Evolutionary conservation across 306 rosid genomes (phyloP).

Genomic region (Crataegus laevigata): DNA sequence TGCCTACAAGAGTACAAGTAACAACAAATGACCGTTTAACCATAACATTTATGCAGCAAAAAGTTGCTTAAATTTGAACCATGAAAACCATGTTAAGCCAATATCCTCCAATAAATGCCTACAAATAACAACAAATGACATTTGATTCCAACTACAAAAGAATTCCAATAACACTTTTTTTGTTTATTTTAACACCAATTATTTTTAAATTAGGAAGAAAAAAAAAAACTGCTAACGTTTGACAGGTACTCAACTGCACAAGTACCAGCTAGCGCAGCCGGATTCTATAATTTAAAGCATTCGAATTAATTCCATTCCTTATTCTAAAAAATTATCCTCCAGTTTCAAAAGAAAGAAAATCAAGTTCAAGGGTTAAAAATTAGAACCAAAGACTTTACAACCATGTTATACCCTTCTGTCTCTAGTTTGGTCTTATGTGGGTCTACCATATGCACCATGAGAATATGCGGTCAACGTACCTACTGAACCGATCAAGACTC

Average conservation of each 20-base stretch:
- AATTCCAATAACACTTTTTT: background rate
- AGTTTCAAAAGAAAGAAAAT: background rate
- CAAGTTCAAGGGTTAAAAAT: background rate
- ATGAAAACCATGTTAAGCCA: no score
- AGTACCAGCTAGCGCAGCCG: background rate
- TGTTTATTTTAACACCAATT: background rate
- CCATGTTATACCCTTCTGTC: background rate
- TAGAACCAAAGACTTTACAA: background rate
- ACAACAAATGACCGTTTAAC: no score
- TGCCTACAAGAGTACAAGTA: no score
- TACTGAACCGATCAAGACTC: background rate
- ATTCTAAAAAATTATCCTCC: background rate
- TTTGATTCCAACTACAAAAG: no score
- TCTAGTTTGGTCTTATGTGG: background rate
- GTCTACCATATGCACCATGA: background rate
- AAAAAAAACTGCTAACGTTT: background rate
- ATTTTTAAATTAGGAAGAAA: background rate
- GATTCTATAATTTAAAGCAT: background rate
- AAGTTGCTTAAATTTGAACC: no score
- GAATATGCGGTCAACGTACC: background rate
- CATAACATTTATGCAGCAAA: no score
- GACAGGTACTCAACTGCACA: background rate
- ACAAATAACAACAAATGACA: no score
- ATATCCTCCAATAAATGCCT: no score
- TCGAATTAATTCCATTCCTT: background rate